Conservation (phyloP, 257 asterid genomes). For the Cruciata laevipes region DNA sequence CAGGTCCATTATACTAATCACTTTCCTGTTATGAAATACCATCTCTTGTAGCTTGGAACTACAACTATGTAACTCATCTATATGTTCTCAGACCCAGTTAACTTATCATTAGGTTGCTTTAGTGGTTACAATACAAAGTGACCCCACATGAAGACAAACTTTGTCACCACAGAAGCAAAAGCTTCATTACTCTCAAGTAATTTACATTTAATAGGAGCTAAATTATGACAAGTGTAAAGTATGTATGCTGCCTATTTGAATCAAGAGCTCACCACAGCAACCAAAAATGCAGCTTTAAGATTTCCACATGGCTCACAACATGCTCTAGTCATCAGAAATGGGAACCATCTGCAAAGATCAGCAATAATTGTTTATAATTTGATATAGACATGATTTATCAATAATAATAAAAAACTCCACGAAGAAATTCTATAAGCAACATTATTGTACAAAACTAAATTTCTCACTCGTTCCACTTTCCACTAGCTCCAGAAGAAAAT, state of each 20-base stretch:
- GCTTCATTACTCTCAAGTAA: neutral
- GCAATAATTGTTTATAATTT: conserved; percentile 2
- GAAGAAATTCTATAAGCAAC: neutral
- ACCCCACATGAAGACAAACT: neutral
- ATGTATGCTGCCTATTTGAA: neutral
- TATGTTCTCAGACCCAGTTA: neutral
- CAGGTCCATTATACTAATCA: neutral
- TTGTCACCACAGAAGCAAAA: neutral
- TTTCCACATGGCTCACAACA: conserved; percentile 98
- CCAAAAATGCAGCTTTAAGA: conserved; percentile 97
- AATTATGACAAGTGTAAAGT: neutral
- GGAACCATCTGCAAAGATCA: conserved; percentile 78
- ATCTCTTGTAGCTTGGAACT: neutral
- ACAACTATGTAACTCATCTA: neutral
- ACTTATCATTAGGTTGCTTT: neutral
- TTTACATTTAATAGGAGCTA: neutral
- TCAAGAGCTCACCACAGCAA: conserved; percentile 88
- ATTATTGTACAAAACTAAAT: conserved; percentile 6
- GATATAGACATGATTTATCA: conserved; percentile 3
- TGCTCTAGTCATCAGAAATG: conserved; percentile 84
- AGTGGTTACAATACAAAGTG: too few species aligned
- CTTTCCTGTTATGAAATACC: neutral
- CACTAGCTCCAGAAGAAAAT: conserved; percentile 97
- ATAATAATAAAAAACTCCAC: neutral
- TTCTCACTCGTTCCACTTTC: conserved; percentile 88